Conservation (phyloP, 192 early-diverging fungal genomes). For the Rhizophlyctis rosea region DNA sequence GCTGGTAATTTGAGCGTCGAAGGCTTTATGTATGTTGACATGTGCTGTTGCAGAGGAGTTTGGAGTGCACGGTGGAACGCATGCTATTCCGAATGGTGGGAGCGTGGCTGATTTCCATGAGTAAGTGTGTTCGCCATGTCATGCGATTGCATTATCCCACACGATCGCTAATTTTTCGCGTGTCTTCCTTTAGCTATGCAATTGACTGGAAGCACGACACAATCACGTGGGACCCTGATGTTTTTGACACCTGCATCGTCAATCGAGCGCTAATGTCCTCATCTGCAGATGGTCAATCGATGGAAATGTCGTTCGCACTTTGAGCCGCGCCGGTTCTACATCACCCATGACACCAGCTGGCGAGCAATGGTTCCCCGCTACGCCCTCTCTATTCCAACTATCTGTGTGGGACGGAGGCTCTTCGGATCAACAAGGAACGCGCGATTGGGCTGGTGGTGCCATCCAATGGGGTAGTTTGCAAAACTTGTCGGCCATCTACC, state of each 20-base stretch:
- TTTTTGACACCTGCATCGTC: background rate
- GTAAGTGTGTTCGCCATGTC: too few relatives aligned
- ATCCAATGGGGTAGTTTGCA: slow-evolving; percentile 25
- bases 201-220: slow-evolving; percentile 32
- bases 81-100: background rate
- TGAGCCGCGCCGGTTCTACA: background rate
- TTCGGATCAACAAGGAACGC: slow-evolving; percentile 25
- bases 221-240: background rate
- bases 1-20: too few relatives aligned
- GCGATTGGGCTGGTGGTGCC: slow-evolving; percentile 16
- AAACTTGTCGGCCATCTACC: slow-evolving; percentile 15
- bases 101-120: too few relatives aligned
- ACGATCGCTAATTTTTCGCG: too few relatives aligned
- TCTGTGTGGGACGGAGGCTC: too few relatives aligned
- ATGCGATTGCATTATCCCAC: too few relatives aligned
- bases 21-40: background rate
- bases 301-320: slow-evolving; percentile 12
- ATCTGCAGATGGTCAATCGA: slow-evolving; percentile 30
- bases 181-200: slow-evolving; percentile 16
- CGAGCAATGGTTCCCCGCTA: slow-evolving; percentile 28
- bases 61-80: slow-evolving; percentile 3
- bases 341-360: slow-evolving; percentile 7
- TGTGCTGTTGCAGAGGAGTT: too few relatives aligned
- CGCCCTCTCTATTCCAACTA: slow-evolving; percentile 39
- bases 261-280: too few relatives aligned